Evolutionary conservation across 768 basidiomycete genomes (phyloP).

Genomic region (Xanthoconium stramineum): DNA sequence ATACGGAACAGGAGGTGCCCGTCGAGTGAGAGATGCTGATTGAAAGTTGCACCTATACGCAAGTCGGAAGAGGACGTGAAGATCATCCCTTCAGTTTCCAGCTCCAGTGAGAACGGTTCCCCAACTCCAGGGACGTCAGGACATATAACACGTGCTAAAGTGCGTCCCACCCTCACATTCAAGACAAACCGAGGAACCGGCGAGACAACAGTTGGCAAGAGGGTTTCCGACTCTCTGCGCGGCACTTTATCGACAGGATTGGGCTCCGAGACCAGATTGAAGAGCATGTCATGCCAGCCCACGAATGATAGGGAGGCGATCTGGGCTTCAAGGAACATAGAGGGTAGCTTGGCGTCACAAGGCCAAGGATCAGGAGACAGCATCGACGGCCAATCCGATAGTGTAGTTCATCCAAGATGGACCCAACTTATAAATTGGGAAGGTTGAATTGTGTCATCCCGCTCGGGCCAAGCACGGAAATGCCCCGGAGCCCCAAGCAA

Average conservation of each 20-base stretch:
- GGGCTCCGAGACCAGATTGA: conserved; percentile 32
- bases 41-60: conserved; percentile 21
- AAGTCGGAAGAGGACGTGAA: conserved; percentile 44
- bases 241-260: conserved; percentile 13
- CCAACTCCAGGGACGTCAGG: conserved; percentile 35
- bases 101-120: conserved; percentile 51
- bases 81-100: conserved; percentile 53
- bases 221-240: conserved; percentile 1
- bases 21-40: conserved; percentile 20
- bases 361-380: conserved; percentile 25
- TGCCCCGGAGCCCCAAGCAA: conserved; percentile 38
- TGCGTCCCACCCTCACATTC: conserved; percentile 46
- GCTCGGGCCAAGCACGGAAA: conserved; percentile 45
- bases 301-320: conserved; percentile 47
- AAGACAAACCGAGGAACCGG: conserved; percentile 50
- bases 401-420: conserved; percentile 33
- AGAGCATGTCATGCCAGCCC: conserved; percentile 53
- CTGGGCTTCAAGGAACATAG: conserved; percentile 46
- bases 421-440: conserved; percentile 35
- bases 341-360: conserved; percentile 58
- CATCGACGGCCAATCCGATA: conserved; percentile 62
- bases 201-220: conserved; percentile 31
- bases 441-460: conserved; percentile 27
- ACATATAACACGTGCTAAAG: conserved; percentile 52
- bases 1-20: conserved; percentile 46